Evolutionary conservation across 2,329 filamentous ascomycete genomes (phyloP).

Genomic region (Cercospora brassicicola): DNA sequence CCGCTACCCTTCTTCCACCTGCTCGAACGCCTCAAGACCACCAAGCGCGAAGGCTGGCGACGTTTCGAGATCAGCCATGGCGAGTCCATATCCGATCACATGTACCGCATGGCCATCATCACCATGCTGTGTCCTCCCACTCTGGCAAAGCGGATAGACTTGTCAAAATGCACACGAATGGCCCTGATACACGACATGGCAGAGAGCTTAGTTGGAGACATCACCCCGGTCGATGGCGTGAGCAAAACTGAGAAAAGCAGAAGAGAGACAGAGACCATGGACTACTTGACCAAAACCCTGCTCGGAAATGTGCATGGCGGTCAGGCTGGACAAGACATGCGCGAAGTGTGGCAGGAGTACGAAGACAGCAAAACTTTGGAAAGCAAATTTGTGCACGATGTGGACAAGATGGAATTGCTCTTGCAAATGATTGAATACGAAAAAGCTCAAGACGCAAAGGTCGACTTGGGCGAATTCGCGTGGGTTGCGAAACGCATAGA

Average conservation of each 20-base stretch:
- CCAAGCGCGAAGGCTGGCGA: conserved; percentile 92
- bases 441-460: conserved; percentile 61
- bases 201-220: conserved; percentile 90
- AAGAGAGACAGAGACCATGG: conserved; percentile 86
- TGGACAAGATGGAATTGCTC: conserved; percentile 94
- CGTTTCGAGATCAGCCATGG: conserved; percentile 74
- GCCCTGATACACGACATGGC: conserved; percentile 97
- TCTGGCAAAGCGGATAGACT: conserved; percentile 70
- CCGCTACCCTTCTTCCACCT: conserved; percentile 93
- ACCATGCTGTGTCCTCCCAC: conserved; percentile 83
- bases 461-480: conserved; percentile 84
- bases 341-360: conserved; percentile 89
- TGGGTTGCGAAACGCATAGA: conserved; percentile 73
- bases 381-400: conserved; percentile 87
- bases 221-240: conserved; percentile 87
- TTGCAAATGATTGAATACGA: conserved; percentile 98
- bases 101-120: conserved; percentile 99
- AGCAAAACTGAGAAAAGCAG: conserved; percentile 84
- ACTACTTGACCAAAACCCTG: conserved; percentile 74
- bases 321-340: conserved; percentile 66
- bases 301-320: conserved; percentile 76
- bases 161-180: conserved; percentile 88
- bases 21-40: conserved; percentile 90
- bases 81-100: conserved; percentile 92
- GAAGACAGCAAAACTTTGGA: conserved; percentile 83